phyloP scores from a whole-genome alignment of 2,329 filamentous ascomycete species.

The Ophiocordyceps camponoti-saundersi region DNA sequence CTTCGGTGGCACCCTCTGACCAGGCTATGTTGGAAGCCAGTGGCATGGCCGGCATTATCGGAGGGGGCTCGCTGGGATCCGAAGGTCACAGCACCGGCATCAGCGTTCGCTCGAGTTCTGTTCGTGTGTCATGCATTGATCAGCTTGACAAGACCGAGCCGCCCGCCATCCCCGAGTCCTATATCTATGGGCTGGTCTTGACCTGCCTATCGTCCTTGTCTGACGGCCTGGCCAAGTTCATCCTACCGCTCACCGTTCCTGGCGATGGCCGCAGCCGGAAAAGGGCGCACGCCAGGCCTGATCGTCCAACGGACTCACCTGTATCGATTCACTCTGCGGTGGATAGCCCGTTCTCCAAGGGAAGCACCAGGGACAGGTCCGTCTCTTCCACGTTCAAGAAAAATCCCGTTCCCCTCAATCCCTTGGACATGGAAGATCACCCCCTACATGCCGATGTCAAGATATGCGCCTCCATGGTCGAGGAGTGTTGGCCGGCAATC shows the following conservation, averaged over 20 bases:
- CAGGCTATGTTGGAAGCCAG: constrained; percentile 82
- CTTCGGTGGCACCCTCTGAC: constrained; percentile 46
- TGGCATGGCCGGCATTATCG: constrained; percentile 75
- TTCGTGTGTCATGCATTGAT: constrained; percentile 79
- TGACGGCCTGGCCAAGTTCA: constrained; percentile 83
- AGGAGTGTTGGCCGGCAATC: constrained; percentile 89
- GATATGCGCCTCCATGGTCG: constrained; percentile 66
- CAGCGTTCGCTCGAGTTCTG: constrained; percentile 78
- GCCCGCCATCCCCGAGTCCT: constrained; percentile 73
- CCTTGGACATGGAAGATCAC: constrained; percentile 58
- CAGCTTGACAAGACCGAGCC: constrained; percentile 85
- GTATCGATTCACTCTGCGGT: constrained; percentile 18
- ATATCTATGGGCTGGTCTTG: constrained; percentile 77
- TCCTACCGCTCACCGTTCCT: constrained; percentile 77
- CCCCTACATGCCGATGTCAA: constrained; percentile 54
- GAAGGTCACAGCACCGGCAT: constrained; percentile 60
- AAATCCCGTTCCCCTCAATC: constrained; percentile 70
- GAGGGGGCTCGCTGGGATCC: constrained; percentile 48
- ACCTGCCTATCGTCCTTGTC: constrained; percentile 82
- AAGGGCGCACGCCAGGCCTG: constrained; percentile 24
- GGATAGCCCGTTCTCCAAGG: constrained; percentile 12
- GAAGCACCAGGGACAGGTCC: constrained; percentile 36
- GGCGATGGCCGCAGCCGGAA: constrained; percentile 43
- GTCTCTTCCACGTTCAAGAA: constrained; percentile 46
- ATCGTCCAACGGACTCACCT: constrained; percentile 25